These are phyloP conservation scores for Cardiospermum halicacabum DNA, from an alignment of 345 rosid genomes.

Conservation along the genomic window DNA sequence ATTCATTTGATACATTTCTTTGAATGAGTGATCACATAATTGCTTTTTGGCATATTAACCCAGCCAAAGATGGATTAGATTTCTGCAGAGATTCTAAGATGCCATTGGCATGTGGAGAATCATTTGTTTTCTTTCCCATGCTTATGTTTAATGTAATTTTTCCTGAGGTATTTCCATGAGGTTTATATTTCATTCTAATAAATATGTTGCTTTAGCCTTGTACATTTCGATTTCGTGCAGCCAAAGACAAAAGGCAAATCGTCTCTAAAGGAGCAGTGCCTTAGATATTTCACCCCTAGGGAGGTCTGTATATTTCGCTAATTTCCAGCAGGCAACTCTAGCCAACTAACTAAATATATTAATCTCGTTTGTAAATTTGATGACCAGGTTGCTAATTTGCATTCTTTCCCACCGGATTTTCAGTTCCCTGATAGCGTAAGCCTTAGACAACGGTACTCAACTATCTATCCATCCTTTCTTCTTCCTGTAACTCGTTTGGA, in stretches of 20 bases:
- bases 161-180: background rate
- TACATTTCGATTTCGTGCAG: conserved; percentile 36
- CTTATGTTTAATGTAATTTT: background rate
- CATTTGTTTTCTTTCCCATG: conserved; percentile 6
- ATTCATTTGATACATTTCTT: background rate
- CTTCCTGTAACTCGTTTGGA: background rate
- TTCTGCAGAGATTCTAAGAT: conserved; percentile 1
- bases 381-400: conserved; percentile 81
- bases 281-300: conserved; percentile 88
- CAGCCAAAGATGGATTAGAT: background rate
- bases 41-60: background rate
- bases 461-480: background rate
- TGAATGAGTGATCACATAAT: background rate
- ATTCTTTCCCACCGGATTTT: conserved; percentile 82
- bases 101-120: background rate
- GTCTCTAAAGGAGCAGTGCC: conserved; percentile 62
- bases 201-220: background rate
- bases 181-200: background rate
- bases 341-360: conserved; percentile 4
- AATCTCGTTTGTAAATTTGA: conserved; percentile 1
- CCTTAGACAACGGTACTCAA: conserved; percentile 68
- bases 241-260: conserved; percentile 52
- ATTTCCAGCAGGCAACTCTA: background rate
- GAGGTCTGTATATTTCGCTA: conserved; percentile 43
- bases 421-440: conserved; percentile 60